Evolutionary conservation across 2,329 filamentous ascomycete species (phyloP).

Genomic region (Trichocomaceae sp.): DNA sequence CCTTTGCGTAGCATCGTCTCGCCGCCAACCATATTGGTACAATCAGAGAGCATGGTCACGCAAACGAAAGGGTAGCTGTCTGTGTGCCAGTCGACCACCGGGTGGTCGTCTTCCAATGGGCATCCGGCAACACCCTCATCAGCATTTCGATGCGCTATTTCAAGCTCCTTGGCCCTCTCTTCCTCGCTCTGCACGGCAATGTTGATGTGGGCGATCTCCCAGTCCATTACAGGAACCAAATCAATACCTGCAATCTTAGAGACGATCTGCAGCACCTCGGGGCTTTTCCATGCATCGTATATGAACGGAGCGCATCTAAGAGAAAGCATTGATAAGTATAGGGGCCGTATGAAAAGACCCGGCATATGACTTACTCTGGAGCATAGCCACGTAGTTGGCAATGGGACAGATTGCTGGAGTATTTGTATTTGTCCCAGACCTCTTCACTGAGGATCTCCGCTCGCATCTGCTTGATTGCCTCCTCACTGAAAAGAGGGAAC

Average conservation of each 20-base stretch:
- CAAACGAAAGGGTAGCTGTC: conserved; percentile 65
- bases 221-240: conserved; percentile 48
- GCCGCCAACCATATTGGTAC: conserved; percentile 56
- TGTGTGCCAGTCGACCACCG: conserved; percentile 57
- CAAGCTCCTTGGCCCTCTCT: conserved; percentile 40
- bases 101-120: conserved; percentile 44
- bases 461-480: conserved; percentile 57
- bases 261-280: conserved; percentile 43
- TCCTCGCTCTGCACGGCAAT: conserved; percentile 47
- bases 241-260: conserved; percentile 52
- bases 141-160: conserved; percentile 30
- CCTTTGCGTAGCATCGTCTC: conserved; percentile 56
- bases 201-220: conserved; percentile 53
- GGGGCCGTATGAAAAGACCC: neutral
- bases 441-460: conserved; percentile 54
- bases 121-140: conserved; percentile 40
- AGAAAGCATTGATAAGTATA: neutral
- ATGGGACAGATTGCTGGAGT: conserved; percentile 53
- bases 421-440: conserved; percentile 52
- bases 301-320: conserved; percentile 57
- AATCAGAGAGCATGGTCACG: conserved; percentile 61
- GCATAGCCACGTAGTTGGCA: conserved; percentile 51
- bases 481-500: conserved; percentile 56
- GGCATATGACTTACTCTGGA: conserved; percentile 43
- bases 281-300: conserved; percentile 55